Percentiles rank a stretch among this genome's conserved stretches.
These are phyloP conservation scores for Botrytis tulipae DNA, from an alignment of 2,329 filamentous ascomycete genomes.

Conservation along the genomic window DNA sequence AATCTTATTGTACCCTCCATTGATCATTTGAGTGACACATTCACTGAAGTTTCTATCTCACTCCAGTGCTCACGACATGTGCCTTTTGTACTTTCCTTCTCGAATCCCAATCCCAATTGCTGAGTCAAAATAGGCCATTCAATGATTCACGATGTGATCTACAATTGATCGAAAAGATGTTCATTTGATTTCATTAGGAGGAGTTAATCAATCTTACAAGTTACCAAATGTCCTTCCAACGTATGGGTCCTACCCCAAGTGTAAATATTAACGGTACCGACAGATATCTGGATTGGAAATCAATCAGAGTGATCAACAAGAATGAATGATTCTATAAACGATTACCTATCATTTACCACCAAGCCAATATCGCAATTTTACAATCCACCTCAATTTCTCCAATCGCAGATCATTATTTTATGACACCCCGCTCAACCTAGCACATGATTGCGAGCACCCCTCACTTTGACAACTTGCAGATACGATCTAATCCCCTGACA, in stretches of 20 bases:
- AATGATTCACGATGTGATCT: background rate
- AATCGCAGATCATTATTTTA: background rate
- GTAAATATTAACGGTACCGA: background rate
- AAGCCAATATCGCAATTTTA: background rate
- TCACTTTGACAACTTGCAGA: background rate
- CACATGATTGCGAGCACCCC: background rate
- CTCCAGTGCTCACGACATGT: background rate
- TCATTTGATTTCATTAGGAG: background rate
- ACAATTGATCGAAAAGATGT: background rate
- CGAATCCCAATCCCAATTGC: background rate
- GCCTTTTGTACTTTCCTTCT: background rate
- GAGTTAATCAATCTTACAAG: background rate
- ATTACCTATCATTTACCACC: background rate
- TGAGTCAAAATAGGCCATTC: background rate
- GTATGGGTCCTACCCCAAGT: background rate
- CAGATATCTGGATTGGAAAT: background rate
- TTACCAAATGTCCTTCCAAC: background rate
- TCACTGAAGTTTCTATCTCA: background rate
- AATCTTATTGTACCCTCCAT: background rate
- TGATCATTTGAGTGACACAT: background rate
- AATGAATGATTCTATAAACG: background rate
- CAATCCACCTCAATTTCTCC: background rate
- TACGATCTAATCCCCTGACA: background rate
- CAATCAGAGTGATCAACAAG: background rate
- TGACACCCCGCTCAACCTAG: background rate